Evolutionary conservation across 225 moss, liverwort and hornwort species (phyloP).

Genomic region (Pleurozium schreberi): DNA sequence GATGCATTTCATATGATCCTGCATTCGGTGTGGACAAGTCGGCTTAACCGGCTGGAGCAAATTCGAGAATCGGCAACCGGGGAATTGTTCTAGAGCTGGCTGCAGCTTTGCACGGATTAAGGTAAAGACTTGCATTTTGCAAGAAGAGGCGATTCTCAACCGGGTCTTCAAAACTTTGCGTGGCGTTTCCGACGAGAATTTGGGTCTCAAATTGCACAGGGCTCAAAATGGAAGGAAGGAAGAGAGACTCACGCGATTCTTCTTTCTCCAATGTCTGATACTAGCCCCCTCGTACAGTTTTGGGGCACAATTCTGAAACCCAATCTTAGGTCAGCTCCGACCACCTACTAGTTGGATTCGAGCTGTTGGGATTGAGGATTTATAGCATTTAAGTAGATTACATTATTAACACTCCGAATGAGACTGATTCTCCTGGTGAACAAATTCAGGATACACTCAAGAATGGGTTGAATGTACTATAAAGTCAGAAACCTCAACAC

Average conservation of each 20-base stretch:
- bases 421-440: not conserved
- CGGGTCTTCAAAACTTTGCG: not conserved
- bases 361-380: not conserved
- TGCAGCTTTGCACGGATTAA: not conserved
- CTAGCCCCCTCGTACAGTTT: not conserved
- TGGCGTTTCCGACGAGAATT: not conserved
- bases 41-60: constrained; percentile 33
- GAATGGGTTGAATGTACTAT: not conserved
- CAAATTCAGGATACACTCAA: not conserved
- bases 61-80: not conserved
- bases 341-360: not conserved
- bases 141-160: not conserved
- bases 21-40: constrained; percentile 77
- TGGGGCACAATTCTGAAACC: not conserved
- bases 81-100: constrained; percentile 2
- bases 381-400: not conserved
- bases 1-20: constrained; percentile 84
- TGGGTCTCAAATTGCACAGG: not conserved
- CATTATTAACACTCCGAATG: not conserved
- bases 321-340: not conserved
- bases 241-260: not conserved
- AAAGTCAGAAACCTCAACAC: not conserved
- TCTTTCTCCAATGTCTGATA: not conserved
- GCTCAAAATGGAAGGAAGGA: not conserved
- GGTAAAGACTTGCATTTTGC: not conserved